phyloP scores from a whole-genome alignment of 495 filamentous ascomycete species.

The Neurospora sp. region DNA sequence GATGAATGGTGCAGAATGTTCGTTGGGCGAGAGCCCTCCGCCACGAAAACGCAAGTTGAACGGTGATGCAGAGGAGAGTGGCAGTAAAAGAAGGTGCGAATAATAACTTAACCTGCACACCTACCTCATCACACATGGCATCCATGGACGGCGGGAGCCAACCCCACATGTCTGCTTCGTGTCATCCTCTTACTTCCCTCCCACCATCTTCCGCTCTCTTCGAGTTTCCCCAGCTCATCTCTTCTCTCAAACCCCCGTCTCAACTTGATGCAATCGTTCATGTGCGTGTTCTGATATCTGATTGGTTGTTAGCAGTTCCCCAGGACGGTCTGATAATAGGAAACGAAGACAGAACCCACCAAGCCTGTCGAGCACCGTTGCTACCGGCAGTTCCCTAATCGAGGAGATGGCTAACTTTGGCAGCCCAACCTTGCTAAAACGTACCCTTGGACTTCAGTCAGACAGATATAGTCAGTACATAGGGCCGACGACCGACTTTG shows the following conservation, averaged over 20 bases:
- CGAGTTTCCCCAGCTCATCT: background rate
- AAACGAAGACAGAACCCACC: slow-evolving; percentile 40
- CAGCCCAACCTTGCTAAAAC: slow-evolving; percentile 48
- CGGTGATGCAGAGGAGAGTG: slow-evolving; percentile 48
- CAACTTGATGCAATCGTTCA: slow-evolving; percentile 3
- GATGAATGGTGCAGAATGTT: slow-evolving; percentile 52
- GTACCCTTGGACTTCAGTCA: slow-evolving; percentile 54
- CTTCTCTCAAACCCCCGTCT: background rate
- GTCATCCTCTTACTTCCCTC: background rate
- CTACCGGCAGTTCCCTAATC: slow-evolving; percentile 40
- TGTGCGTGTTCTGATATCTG: slow-evolving; percentile 26
- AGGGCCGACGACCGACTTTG: slow-evolving; percentile 62
- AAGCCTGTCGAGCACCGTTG: slow-evolving; percentile 44
- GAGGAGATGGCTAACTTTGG: slow-evolving; percentile 55
- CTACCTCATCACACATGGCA: slow-evolving; percentile 14
- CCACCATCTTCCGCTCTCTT: background rate
- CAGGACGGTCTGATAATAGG: slow-evolving; percentile 44
- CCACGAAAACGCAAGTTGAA: slow-evolving; percentile 66
- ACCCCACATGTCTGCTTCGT: slow-evolving; percentile 12
- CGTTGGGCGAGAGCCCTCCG: slow-evolving; percentile 54
- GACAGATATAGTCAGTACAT: slow-evolving; percentile 56
- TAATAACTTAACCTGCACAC: background rate
- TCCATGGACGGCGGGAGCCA: background rate
- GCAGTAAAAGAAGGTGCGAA: slow-evolving; percentile 48
- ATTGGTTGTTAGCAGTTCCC: slow-evolving; percentile 40